Evolutionary conservation across 371 early-diverging fungal species (phyloP).

Genomic region (Mortierella sp.): DNA sequence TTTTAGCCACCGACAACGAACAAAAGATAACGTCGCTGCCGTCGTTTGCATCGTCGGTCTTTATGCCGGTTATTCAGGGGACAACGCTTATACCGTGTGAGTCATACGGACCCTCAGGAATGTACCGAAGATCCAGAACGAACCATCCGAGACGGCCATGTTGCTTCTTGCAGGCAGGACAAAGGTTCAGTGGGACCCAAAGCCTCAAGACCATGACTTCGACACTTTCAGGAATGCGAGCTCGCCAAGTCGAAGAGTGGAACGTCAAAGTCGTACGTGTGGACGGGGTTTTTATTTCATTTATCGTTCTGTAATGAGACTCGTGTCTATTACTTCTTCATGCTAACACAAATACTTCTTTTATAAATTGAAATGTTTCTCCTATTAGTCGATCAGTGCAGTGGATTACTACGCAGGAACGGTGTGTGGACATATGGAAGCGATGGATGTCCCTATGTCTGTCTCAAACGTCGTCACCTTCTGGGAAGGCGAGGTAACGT

Average conservation of each 20-base stretch:
- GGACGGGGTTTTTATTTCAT: not conserved
- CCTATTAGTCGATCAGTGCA: constrained; percentile 61
- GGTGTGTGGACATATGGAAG: constrained; percentile 67
- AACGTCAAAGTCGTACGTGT: constrained; percentile 61
- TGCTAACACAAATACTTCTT: no score
- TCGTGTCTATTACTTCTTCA: not conserved
- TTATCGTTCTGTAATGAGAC: not conserved
- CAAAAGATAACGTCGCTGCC: constrained; percentile 33
- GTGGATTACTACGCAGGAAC: constrained; percentile 64
- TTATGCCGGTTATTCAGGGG: constrained; percentile 19
- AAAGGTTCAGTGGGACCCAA: constrained; percentile 58
- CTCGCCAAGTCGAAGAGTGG: constrained; percentile 58
- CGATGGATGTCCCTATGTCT: constrained; percentile 66
- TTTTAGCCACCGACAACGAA: constrained; percentile 4
- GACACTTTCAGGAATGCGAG: constrained; percentile 20
- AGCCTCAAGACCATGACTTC: constrained; percentile 31
- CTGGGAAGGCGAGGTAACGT: constrained; percentile 69
- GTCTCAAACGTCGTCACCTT: constrained; percentile 62
- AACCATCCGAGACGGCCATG: constrained; percentile 43
- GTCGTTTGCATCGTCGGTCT: constrained; percentile 31
- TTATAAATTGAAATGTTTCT: not conserved
- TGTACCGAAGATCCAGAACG: not conserved
- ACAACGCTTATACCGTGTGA: not conserved
- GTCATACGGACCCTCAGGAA: not conserved
- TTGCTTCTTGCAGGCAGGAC: constrained; percentile 56